Percentiles rank a stretch among this genome's conserved stretches.
These are phyloP conservation scores for Dioscorea alata DNA, from an alignment of 106 monocot genomes.

Conservation along the genomic window DNA sequence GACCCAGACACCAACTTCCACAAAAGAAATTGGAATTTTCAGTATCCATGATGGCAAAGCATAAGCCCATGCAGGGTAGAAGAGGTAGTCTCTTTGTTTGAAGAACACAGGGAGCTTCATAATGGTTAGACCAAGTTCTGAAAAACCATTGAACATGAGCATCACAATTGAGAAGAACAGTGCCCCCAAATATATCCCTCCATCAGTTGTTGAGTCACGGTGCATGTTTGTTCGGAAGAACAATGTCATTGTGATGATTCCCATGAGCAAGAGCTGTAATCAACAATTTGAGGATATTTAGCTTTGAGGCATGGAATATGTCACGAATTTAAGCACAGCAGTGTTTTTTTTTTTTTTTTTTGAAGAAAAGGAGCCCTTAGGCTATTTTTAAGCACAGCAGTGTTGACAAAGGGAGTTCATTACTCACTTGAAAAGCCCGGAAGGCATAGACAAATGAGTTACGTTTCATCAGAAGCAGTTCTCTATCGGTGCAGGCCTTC, in stretches of 20 bases:
- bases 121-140: slow-evolving; percentile 38
- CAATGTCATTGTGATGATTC: slow-evolving; percentile 42
- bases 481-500: neutral
- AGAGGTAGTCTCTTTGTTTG: slow-evolving; percentile 52
- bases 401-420: too few relatives aligned
- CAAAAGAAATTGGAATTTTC: slow-evolving; percentile 37
- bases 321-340: too few relatives aligned
- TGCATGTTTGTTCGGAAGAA: slow-evolving; percentile 48
- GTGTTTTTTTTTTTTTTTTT: too few relatives aligned
- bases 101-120: slow-evolving; percentile 53
- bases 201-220: slow-evolving; percentile 20
- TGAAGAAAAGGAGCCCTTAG: too few relatives aligned
- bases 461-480: slow-evolving; percentile 1
- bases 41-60: slow-evolving; percentile 47
- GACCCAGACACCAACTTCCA: slow-evolving; percentile 38
- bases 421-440: neutral
- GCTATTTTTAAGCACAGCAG: too few relatives aligned
- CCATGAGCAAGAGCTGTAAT: slow-evolving; percentile 30
- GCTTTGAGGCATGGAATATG: too few relatives aligned
- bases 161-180: slow-evolving; percentile 34
- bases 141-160: slow-evolving; percentile 43
- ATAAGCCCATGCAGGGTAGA: slow-evolving; percentile 59
- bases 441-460: slow-evolving; percentile 10
- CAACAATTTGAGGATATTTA: neutral
- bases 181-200: slow-evolving; percentile 37